phyloP scores from a whole-genome alignment of 371 early-diverging fungal species.

The Sporodiniella umbellata region DNA sequence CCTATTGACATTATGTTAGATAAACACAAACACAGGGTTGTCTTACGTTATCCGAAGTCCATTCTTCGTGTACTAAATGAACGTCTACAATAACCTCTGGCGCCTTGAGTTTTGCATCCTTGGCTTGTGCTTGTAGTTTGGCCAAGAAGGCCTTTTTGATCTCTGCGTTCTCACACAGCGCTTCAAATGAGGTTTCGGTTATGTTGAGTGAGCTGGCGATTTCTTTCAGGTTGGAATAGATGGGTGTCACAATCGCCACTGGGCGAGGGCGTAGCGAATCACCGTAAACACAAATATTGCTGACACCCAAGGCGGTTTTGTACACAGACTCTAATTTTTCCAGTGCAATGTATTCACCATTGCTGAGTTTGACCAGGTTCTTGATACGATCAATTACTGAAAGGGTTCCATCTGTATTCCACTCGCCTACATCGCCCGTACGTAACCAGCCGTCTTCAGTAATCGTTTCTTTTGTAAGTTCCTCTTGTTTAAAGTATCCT shows the following conservation, averaged over 20 bases:
- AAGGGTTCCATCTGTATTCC: conserved; percentile 62
- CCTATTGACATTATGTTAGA: conserved; percentile 23
- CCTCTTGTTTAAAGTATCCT: conserved; percentile 68
- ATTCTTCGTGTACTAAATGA: conserved; percentile 66
- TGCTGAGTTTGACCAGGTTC: conserved; percentile 77
- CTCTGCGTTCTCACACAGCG: conserved; percentile 41
- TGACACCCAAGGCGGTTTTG: conserved; percentile 70
- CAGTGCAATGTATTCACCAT: conserved; percentile 94
- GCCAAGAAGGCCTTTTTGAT: conserved; percentile 42
- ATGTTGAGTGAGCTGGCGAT: conserved; percentile 4
- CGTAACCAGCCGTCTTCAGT: conserved; percentile 84
- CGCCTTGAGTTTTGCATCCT: conserved; percentile 55
- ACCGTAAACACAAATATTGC: conserved; percentile 85
- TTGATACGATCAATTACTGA: conserved; percentile 79
- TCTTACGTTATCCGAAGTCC: conserved; percentile 82
- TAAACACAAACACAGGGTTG: conserved; percentile 11
- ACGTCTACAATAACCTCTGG: conserved; percentile 69
- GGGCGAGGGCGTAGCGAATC: conserved; percentile 65
- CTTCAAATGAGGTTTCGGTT: conserved; percentile 26
- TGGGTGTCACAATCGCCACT: conserved; percentile 74
- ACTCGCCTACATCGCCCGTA: conserved; percentile 92
- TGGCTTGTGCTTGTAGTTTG: conserved; percentile 47
- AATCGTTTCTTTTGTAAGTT: conserved; percentile 66
- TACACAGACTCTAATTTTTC: conserved; percentile 96
- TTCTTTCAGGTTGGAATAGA: conserved; percentile 30